Percentiles rank a stretch among this genome's conserved stretches.
These are phyloP conservation scores for Termitomyces sp. DNA, from an alignment of 768 basidiomycete species.

Conservation along the genomic window DNA sequence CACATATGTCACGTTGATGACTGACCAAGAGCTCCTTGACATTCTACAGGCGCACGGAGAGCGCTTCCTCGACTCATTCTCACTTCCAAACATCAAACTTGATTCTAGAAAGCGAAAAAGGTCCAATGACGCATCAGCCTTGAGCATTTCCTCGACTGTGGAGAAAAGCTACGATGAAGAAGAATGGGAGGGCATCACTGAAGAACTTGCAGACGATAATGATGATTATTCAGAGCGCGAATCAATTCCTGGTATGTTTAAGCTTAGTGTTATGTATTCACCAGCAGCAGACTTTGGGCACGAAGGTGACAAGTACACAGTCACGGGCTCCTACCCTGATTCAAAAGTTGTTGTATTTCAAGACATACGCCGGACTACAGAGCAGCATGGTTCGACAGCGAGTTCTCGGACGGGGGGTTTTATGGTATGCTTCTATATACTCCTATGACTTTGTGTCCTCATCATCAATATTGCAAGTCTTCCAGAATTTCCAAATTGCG, in stretches of 20 bases:
- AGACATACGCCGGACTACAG: constrained; percentile 17
- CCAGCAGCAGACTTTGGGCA: constrained; percentile 29
- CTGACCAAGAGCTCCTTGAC: constrained; percentile 29
- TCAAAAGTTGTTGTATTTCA: constrained; percentile 56
- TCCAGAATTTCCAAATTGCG: constrained; percentile 68
- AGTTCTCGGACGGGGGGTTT: constrained; percentile 59
- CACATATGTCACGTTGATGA: constrained; percentile 10
- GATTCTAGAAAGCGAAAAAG: constrained; percentile 20
- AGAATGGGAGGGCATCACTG: constrained; percentile 35
- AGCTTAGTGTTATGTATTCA: background rate
- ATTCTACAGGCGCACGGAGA: constrained; percentile 43
- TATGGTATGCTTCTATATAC: constrained; percentile 48
- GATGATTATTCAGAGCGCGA: constrained; percentile 11
- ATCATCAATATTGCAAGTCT: constrained; percentile 46
- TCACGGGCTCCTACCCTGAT: constrained; percentile 20
- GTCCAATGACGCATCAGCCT: constrained; percentile 10
- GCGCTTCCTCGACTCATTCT: constrained; percentile 39
- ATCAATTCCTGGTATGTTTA: constrained; percentile 2
- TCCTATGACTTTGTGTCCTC: background rate
- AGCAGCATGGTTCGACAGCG: constrained; percentile 15
- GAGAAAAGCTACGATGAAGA: constrained; percentile 21
- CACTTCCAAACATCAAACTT: constrained; percentile 12
- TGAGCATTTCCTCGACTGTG: constrained; percentile 3
- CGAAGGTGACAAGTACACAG: constrained; percentile 39
- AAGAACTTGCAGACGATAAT: background rate